Evolutionary conservation across 225 moss, liverwort and hornwort genomes (phyloP).

Genomic region (Asterella californica): DNA sequence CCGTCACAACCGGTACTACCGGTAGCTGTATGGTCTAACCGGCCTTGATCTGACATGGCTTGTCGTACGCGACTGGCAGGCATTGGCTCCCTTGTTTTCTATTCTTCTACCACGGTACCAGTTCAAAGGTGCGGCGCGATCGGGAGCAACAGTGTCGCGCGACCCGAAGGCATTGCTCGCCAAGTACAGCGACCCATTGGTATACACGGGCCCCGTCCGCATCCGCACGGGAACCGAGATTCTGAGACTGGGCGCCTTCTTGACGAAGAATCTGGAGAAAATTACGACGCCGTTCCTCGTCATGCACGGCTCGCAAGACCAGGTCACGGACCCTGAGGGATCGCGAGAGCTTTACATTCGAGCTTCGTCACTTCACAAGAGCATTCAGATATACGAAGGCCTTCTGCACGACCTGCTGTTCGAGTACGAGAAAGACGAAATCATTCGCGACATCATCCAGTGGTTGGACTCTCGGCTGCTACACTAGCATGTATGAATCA

Average conservation of each 20-base stretch:
- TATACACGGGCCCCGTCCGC: conserved; percentile 59
- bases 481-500: not conserved
- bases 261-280: conserved; percentile 65
- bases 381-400: conserved; percentile 74
- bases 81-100: conserved; percentile 81
- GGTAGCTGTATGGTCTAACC: too few relatives aligned
- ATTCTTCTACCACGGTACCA: conserved; percentile 73
- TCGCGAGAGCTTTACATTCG: conserved; percentile 72
- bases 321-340: conserved; percentile 73
- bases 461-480: conserved; percentile 56
- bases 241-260: conserved; percentile 59
- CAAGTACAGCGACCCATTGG: conserved; percentile 69
- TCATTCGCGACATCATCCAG: conserved; percentile 60
- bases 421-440: conserved; percentile 72
- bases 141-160: conserved; percentile 60
- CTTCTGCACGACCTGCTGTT: conserved; percentile 82
- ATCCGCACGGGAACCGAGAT: conserved; percentile 66
- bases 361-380: conserved; percentile 64
- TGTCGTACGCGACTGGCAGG: conserved; percentile 35
- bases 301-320: conserved; percentile 79
- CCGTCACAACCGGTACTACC: too few relatives aligned
- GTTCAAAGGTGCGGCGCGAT: conserved; percentile 63
- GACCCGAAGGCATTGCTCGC: conserved; percentile 71
- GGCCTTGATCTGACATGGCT: not conserved
- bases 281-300: conserved; percentile 67